Base-by-base conservation (phyloP, 352 stramenopile species). In the Globisporangium emineosum region DNA sequence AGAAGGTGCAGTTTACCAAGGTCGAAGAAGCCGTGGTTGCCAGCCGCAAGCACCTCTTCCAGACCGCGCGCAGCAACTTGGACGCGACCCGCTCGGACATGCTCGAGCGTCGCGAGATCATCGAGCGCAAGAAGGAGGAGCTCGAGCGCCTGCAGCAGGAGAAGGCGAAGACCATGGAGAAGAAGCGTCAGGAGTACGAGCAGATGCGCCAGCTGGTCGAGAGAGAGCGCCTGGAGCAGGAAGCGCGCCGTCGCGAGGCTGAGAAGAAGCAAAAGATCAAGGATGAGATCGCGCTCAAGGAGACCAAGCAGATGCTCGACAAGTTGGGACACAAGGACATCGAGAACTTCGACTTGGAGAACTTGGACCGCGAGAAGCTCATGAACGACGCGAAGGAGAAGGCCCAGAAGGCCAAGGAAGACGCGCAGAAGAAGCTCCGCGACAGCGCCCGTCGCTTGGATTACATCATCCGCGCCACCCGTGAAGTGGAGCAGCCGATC, bases 71-170 rank as follows among this genome's bases (percentile, higher is more conserved):
- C 52, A 68, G 69, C 27, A 76, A 71, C 45, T 57, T 97, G 23
- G 68, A 83, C 35, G 54, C 73, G 27, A 90, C 98, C 62, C 93
- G 97, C 63, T 73, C 77, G n/a, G 75, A 80, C 30, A 92, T 96
- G 62, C 72, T 98, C 5, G 86, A 88, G 50, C 90, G 96, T 52
- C 97, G 97, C 51, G 85, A 94, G 54, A 77, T 98, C 45, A 99
- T 99, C 67, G 96, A 99, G 73, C 92, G 95, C 66, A 93, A 97
- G 43, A 99, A 99, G 76, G 97, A 99, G 73, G 94, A 98, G 69
- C 81, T 97, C 0, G 96, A 99, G 71, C 89, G 96, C 25, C 69
- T 97, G 57, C 88, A 96, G 68, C 91, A 98, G 70, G 95, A 98
- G 63, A 94, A 96, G 62, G 64, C 92, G 32, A 89, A 93, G 62